Evolutionary conservation across 2,329 filamentous ascomycete genomes (phyloP), one percentile per base, ranked within the genome.

Genomic region (Alternaria panax): DNA sequence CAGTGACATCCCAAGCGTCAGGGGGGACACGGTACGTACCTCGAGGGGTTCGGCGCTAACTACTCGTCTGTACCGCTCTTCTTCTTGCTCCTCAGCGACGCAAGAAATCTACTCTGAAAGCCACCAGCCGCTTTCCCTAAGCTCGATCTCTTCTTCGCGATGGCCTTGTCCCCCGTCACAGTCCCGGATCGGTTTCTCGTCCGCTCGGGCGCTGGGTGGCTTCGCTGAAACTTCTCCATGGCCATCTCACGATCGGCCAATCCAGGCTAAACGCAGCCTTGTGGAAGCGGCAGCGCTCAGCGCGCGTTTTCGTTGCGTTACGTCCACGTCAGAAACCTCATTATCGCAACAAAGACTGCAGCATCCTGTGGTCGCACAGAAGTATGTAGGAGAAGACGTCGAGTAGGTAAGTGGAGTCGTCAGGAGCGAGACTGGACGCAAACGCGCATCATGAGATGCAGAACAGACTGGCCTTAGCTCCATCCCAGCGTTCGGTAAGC

Each of bases 121-220:
- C 65, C 72, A 53, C 72, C 73, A 12, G 75, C 75, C 51, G 74
- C 72, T 47, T 68, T 66, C 14, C 73, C 69, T 52, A 76, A 65
- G 48, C 73, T 75, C 52, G 69, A 67, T 57, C 68, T 68, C 62
- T 75, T 76, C 59, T 64, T 73, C 51, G 63, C 62, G 47, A 69
- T 65, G 3, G 50, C 61, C 56, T 62, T 64, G 53, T 58, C 55
- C n/a, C 43, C 59, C 53, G 61, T 34, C 38, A 65, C 65, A 57
- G 51, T 52, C 46, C 57, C 55, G 54, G 57, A 60, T 42, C 64
- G 60, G 46, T 48, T 62, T 47, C 65, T 66, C 32, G 59, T 57
- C 43, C 63, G 64, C 45, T 70, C 70, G 53, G 62, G 57, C 52
- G 60, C 46, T 34, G 62, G 54, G 47, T 59, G 67, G 57, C 64